phyloP scores from a whole-genome alignment of 169 alveolate species.

The Theileria sp. region DNA sequence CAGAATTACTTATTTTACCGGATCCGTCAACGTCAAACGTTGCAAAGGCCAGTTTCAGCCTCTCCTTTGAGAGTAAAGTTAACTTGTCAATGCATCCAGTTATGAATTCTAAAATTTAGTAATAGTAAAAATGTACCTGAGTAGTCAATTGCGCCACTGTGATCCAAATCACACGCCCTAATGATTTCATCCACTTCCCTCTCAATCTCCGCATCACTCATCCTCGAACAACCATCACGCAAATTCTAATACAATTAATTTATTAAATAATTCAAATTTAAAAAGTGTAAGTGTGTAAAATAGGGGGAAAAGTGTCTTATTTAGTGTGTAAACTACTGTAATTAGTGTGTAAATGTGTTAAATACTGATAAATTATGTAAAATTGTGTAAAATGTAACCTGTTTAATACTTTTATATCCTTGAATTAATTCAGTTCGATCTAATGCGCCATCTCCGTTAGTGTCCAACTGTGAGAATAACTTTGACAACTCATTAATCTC shows the following conservation, averaged over 20 bases:
- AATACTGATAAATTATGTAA: too few species aligned
- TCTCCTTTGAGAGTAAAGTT: slow-evolving; percentile 74
- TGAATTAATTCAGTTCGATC: slow-evolving; percentile 80
- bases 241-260: slow-evolving; percentile 61
- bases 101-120: slow-evolving; percentile 75
- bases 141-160: slow-evolving; percentile 93
- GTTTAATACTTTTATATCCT: slow-evolving; percentile 75
- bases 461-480: slow-evolving; percentile 85
- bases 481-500: slow-evolving; percentile 84
- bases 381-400: too few species aligned
- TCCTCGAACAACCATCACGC: slow-evolving; percentile 29
- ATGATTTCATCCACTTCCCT: slow-evolving; percentile 90
- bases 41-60: slow-evolving; percentile 76
- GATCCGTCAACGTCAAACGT: slow-evolving; percentile 78
- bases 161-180: slow-evolving; percentile 89
- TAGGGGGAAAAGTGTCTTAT: too few species aligned
- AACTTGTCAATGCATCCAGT: slow-evolving; percentile 83
- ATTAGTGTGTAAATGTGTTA: too few species aligned
- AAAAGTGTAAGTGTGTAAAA: too few species aligned
- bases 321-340: too few species aligned
- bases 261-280: too few species aligned
- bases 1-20: slow-evolving; percentile 77
- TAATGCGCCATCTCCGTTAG: slow-evolving; percentile 86
- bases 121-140: slow-evolving; percentile 59
- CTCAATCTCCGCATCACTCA: slow-evolving; percentile 77